Base-by-base conservation (phyloP, 2,329 filamentous ascomycete species). In the Neofusicoccum sp. region DNA sequence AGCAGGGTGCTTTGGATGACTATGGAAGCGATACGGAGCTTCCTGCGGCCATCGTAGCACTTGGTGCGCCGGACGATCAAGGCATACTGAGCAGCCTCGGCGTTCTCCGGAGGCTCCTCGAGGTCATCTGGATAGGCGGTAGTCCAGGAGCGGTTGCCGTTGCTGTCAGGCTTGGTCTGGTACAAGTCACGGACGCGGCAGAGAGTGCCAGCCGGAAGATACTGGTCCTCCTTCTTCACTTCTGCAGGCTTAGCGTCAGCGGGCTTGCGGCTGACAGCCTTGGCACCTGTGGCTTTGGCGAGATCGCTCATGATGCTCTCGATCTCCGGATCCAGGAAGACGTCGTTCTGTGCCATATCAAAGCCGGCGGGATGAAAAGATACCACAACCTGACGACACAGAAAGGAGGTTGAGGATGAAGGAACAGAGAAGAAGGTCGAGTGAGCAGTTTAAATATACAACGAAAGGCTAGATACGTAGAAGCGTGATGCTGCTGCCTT, bases 1-100 rank as follows among this genome's bases (percentile, higher is more conserved):
- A 75, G 68, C 11, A 71, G 58, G 2, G 69, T 68, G 47, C 71
- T 74, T 45, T 76, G 74, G 3, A 75, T 63, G 7, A 71, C 67
- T 59, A 75, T 69, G 6, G 72, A 73, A 45, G 44, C 65, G 26
- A 67, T 43, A 8, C 61, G 59, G 8, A 67, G 60, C 16, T 63
- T 63, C 45, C 61, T 64, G 12, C 41, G 45, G 12, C 64, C 65
- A 31, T 66, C 58, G 14, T 64, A 63, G 30, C 62, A 65, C 40
- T 68, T 64, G 44, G 58, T 64, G 60, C 67, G 64, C 3, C 66
- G 63, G 14, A 65, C 65, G 7, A 69, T 16, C 30, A 67, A 33
- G 6, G 65, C 65, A 51, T 64, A 62, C 43, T 65, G 60, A 24
- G 63, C 62, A 3, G 63, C 60, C 20, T 63, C 61, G 11, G 47